phyloP scores from a whole-genome alignment of 2,329 filamentous ascomycete genomes.

The Arthroderma sp. region DNA sequence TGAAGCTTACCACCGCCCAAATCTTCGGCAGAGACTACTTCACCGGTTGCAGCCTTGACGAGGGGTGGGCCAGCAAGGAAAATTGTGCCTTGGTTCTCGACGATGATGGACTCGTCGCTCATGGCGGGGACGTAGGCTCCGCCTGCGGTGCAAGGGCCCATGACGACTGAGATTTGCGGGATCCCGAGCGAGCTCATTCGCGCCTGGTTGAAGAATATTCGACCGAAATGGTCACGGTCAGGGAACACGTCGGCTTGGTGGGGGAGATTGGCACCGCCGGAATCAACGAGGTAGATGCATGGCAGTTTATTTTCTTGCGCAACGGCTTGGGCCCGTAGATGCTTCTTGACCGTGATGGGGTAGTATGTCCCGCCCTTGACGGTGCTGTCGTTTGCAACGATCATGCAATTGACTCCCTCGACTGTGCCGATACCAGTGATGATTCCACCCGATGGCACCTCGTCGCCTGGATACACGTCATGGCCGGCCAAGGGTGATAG shows the following conservation, averaged over 20 bases:
- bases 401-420: slow-evolving; percentile 80
- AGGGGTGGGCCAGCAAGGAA: slow-evolving; percentile 90
- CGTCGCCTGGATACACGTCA: slow-evolving; percentile 71
- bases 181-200: slow-evolving; percentile 81
- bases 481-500: slow-evolving; percentile 84
- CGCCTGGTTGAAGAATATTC: slow-evolving; percentile 97
- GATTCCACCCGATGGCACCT: slow-evolving; percentile 79
- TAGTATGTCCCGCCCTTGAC: slow-evolving; percentile 97
- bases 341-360: slow-evolving; percentile 95
- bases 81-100: slow-evolving; percentile 89
- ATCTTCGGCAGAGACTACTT: slow-evolving; percentile 80
- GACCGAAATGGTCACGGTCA: slow-evolving; percentile 85
- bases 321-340: slow-evolving; percentile 79
- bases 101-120: slow-evolving; percentile 96
- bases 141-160: slow-evolving; percentile 93
- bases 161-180: slow-evolving; percentile 86
- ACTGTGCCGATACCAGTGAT: slow-evolving; percentile 86
- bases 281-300: slow-evolving; percentile 94
- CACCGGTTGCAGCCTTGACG: slow-evolving; percentile 90
- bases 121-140: slow-evolving; percentile 94
- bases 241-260: slow-evolving; percentile 95
- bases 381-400: slow-evolving; percentile 91
- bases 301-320: slow-evolving; percentile 71
- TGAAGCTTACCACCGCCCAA: slow-evolving; percentile 83
- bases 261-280: slow-evolving; percentile 85